Evolutionary conservation across 169 alveolate genomes (phyloP).

Genomic region (Babesia ovata): DNA sequence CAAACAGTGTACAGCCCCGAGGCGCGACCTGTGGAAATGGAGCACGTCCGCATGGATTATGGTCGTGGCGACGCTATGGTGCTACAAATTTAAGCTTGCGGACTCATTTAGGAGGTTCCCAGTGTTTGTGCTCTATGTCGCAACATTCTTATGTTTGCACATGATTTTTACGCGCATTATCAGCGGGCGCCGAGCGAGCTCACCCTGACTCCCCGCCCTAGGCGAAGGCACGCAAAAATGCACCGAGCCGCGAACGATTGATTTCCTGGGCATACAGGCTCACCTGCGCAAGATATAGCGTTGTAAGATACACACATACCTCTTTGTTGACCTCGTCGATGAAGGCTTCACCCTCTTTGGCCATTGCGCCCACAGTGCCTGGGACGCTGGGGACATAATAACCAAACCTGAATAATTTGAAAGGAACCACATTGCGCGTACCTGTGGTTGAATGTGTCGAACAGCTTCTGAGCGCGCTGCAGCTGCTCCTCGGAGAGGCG

Average conservation of each 20-base stretch:
- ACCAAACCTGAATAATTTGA: conserved; percentile 34
- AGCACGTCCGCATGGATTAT: conserved; percentile 57
- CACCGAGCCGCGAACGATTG: conserved; percentile 1
- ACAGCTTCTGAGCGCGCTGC: conserved; percentile 25
- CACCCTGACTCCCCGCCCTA: conserved; percentile 7
- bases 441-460: conserved; percentile 25
- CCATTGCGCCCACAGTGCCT: conserved; percentile 39
- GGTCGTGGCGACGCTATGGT: conserved; percentile 61
- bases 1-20: neutral
- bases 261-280: conserved; percentile 27
- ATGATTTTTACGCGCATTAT: conserved; percentile 40
- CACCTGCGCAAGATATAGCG: conserved; percentile 11
- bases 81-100: conserved; percentile 57
- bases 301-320: neutral
- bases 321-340: conserved; percentile 36
- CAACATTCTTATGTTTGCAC: conserved; percentile 44
- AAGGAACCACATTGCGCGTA: neutral
- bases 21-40: conserved; percentile 46
- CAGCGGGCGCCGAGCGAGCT: conserved; percentile 7
- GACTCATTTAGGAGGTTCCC: conserved; percentile 53
- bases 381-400: conserved; percentile 54
- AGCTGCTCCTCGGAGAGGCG: conserved; percentile 41
- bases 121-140: conserved; percentile 41
- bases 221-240: conserved; percentile 16
- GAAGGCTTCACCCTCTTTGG: conserved; percentile 26